Evolutionary conservation across 1,284 basidiomycete genomes (phyloP).

Genomic region (Pulveroboletus sp.): DNA sequence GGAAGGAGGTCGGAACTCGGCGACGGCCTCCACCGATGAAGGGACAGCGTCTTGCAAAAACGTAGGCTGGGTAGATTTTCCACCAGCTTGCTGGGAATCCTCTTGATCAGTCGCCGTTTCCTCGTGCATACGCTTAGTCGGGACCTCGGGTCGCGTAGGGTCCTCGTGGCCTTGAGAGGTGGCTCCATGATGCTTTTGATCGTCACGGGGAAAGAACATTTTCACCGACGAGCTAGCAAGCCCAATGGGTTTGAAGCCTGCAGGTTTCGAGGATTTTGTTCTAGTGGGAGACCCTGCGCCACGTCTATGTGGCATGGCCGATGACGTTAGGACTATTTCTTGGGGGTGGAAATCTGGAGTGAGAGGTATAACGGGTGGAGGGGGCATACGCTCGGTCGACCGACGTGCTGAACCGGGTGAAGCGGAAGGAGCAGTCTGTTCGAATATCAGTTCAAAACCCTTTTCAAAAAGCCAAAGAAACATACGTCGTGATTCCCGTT

Average conservation of each 20-base stretch:
- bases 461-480: constrained; percentile 4
- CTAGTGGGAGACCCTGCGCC: constrained; percentile 23
- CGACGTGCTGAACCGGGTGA: constrained; percentile 22
- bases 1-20: constrained; percentile 19
- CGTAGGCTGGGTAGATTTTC: constrained; percentile 1
- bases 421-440: constrained; percentile 17
- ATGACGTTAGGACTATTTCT: constrained; percentile 12
- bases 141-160: constrained; percentile 24
- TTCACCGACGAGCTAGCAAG: constrained; percentile 56
- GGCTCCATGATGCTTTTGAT: constrained; percentile 30
- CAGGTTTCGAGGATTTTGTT: constrained; percentile 33
- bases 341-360: constrained; percentile 12
- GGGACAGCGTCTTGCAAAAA: constrained; percentile 12
- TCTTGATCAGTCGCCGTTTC: constrained; percentile 23
- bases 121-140: constrained; percentile 28
- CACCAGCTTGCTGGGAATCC: constrained; percentile 7
- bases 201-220: constrained; percentile 71
- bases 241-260: constrained; percentile 64
- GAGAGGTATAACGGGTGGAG: constrained; percentile 25
- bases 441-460: constrained; percentile 10
- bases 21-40: constrained; percentile 3
- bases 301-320: constrained; percentile 16
- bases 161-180: constrained; percentile 8
- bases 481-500: constrained; percentile 38
- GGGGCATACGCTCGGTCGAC: constrained; percentile 32